Evolutionary conservation across 1,284 basidiomycete species (phyloP).

Genomic region (Ustilago xerochloae): DNA sequence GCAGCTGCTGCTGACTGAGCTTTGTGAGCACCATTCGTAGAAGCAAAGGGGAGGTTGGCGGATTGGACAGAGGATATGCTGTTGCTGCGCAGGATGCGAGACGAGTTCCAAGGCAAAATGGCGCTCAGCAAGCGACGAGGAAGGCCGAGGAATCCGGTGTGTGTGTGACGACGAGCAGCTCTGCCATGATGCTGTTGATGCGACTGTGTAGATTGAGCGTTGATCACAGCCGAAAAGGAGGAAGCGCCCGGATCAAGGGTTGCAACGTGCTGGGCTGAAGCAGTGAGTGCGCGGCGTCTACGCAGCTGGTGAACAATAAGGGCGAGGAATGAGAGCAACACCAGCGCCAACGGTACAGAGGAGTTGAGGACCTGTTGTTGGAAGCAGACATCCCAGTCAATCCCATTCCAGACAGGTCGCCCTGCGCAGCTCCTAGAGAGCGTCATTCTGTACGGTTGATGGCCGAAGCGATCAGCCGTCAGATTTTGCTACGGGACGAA

Average conservation of each 20-base stretch:
- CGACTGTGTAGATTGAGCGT: conserved; percentile 11
- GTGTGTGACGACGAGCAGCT: background rate
- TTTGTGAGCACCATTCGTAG: conserved; percentile 13
- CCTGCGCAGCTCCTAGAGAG: conserved; percentile 22
- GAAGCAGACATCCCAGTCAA: conserved; percentile 51
- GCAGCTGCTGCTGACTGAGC: conserved; percentile 10
- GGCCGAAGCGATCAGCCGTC: background rate
- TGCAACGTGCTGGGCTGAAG: conserved; percentile 48
- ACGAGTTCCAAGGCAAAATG: conserved; percentile 55
- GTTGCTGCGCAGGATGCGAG: conserved; percentile 36
- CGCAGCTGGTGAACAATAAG: conserved; percentile 39
- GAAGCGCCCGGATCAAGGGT: conserved; percentile 52
- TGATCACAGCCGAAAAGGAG: conserved; percentile 35
- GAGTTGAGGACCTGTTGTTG: conserved; percentile 48
- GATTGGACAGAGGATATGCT: conserved; percentile 22
- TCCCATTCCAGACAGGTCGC: conserved; percentile 37
- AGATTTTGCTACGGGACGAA: too few relatives aligned
- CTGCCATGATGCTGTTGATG: conserved; percentile 8
- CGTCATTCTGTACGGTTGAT: conserved; percentile 11
- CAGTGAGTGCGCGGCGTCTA: conserved; percentile 25
- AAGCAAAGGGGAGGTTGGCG: conserved; percentile 7
- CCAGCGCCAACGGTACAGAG: conserved; percentile 29
- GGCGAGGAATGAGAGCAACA: conserved; percentile 33
- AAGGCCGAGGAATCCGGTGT: conserved; percentile 1
- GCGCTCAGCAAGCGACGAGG: conserved; percentile 30